Evolutionary conservation across 768 basidiomycete genomes (phyloP), one percentile per base, ranked within the genome.

Genomic region (Mycena sanguinolenta): DNA sequence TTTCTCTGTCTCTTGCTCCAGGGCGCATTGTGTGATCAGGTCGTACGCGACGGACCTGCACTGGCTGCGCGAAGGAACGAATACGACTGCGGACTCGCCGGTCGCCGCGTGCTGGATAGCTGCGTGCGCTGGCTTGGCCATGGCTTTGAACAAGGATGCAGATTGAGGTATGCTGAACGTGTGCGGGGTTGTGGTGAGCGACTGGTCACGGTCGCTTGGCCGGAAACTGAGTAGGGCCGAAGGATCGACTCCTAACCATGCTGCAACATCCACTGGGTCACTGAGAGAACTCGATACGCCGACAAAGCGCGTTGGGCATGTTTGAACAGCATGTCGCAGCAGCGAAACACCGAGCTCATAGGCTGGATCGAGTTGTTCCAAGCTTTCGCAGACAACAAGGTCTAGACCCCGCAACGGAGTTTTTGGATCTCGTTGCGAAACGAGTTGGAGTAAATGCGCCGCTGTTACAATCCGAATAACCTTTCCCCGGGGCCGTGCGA

Each of bases 141-240:
- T 98, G 2, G 91, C 88, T 76, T 96, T 97, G 81, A 96, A 91
- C 23, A 99, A 84, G 0, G 95, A 90, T 0, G 92, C 87, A 5
- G 97, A 98, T 75, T 96, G 91, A 0, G 95, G 89, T 53, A 96
- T 92, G 21, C 91, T 92, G 82, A 97, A 98, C 0, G 95, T 87
- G 63, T 93, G 91, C 16, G 90, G 87, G 21, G 87, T 86, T 34
- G 90, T 86, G 10, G 84, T 82, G 23, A 99, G 82, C 0, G 95
- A 86, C 74, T 95, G 93, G 67, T 95, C 94, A 42, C 97, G 91
- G 75, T 95, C 92, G 50, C 84, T 88, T 2, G 97, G 93, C 8
- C 89, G 85, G 85, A 99, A 98, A 77, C 88, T 90, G 78, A 92
- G 91, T 49, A 93, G 79, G 27, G 87, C 88, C 16, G 82, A 81